Percentiles rank a stretch among this genome's conserved stretches.
phyloP scores from a whole-genome alignment of 1,139 yeast species.

The Sugiyamaella xylanicola region DNA sequence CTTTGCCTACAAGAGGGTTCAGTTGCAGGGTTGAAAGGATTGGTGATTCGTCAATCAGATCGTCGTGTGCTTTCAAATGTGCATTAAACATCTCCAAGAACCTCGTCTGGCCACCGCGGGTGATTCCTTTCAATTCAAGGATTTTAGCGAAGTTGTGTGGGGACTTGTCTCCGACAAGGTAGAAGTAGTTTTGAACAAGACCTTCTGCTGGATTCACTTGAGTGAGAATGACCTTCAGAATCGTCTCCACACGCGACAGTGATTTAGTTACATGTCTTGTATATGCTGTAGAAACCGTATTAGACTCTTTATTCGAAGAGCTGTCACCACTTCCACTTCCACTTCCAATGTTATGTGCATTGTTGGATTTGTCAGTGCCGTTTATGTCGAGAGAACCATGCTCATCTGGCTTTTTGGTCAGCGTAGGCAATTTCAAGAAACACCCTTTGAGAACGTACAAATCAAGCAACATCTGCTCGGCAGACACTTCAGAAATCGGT shows the following conservation, averaged over 20 bases:
- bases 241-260: constrained; percentile 57
- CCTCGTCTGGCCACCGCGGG: constrained; percentile 49
- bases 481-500: constrained; percentile 68
- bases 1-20: constrained; percentile 12
- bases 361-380: background rate
- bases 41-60: constrained; percentile 49
- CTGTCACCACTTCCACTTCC: background rate
- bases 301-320: background rate
- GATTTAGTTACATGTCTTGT: constrained; percentile 53
- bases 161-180: constrained; percentile 66
- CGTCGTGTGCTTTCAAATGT: constrained; percentile 56
- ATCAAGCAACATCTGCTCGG: constrained; percentile 82
- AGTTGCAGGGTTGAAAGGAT: constrained; percentile 42
- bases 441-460: constrained; percentile 61
- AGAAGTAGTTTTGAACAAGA: constrained; percentile 66
- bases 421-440: constrained; percentile 54
- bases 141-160: constrained; percentile 64
- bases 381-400: background rate
- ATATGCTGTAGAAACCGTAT: constrained; percentile 46
- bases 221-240: constrained; percentile 67
- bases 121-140: constrained; percentile 62
- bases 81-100: constrained; percentile 63
- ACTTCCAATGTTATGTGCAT: background rate
- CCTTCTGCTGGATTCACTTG: constrained; percentile 66
- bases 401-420: constrained; percentile 19